phyloP scores from a whole-genome alignment of 495 filamentous ascomycete species.

The Bacidia rubella region DNA sequence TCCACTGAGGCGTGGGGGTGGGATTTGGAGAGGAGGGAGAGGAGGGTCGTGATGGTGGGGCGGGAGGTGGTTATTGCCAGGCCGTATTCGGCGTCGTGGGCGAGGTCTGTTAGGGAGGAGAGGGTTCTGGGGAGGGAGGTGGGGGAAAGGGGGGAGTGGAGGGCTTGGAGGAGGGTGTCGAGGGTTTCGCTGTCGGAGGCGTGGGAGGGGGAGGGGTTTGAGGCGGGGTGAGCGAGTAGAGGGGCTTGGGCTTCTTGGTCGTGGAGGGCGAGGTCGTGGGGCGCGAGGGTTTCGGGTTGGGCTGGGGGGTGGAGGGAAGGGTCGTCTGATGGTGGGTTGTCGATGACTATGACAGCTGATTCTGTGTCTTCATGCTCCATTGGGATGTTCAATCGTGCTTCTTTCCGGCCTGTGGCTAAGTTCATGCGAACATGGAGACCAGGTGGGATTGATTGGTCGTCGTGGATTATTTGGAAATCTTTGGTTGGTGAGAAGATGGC shows the following conservation, averaged over 20 bases:
- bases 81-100: slow-evolving; percentile 59
- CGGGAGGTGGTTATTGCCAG: slow-evolving; percentile 40
- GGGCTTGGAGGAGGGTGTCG: neutral
- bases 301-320: neutral
- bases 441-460: slow-evolving; percentile 48
- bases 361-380: slow-evolving; percentile 6
- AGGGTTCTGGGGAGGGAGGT: slow-evolving; percentile 17
- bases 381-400: slow-evolving; percentile 39
- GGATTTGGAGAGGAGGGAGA: neutral
- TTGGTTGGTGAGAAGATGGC: slow-evolving; percentile 45
- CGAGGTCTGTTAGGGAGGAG: slow-evolving; percentile 39
- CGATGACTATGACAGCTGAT: slow-evolving; percentile 15
- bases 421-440: slow-evolving; percentile 53
- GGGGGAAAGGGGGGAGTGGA: neutral
- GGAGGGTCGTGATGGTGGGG: neutral
- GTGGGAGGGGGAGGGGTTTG: neutral
- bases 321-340: slow-evolving; percentile 6
- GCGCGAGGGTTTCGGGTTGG: neutral
- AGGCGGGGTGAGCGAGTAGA: neutral
- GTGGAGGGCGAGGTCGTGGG: neutral
- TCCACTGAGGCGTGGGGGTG: slow-evolving; percentile 8
- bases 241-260: neutral
- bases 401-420: slow-evolving; percentile 44
- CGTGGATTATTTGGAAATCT: slow-evolving; percentile 45
- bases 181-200: neutral